Conservation (phyloP, 2,329 filamentous ascomycete species). For the Aureobasidium sp. region DNA sequence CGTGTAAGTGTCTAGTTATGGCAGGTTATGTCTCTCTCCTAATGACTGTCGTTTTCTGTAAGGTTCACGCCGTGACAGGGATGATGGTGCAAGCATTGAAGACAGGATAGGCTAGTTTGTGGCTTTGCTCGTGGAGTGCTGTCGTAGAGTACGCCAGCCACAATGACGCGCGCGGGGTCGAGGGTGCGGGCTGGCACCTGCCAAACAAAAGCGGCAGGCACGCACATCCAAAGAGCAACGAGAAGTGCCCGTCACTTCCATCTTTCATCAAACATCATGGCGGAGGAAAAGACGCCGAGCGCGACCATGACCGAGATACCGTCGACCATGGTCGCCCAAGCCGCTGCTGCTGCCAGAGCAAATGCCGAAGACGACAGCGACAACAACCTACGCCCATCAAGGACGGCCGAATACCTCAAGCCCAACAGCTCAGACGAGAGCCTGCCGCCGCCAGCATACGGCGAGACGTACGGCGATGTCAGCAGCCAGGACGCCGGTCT, state of each 20-base stretch:
- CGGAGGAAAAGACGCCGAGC: conserved; percentile 8
- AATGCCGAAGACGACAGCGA: conserved; percentile 11
- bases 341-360: conserved; percentile 10
- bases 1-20: background rate
- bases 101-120: background rate
- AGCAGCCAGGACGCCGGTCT: conserved; percentile 30
- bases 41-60: background rate
- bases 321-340: conserved; percentile 12
- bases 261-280: background rate
- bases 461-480: conserved; percentile 30
- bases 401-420: background rate
- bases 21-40: background rate
- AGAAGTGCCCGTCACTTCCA: background rate
- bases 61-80: too few species aligned
- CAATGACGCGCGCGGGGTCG: background rate
- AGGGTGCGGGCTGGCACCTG: background rate
- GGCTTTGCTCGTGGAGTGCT: background rate
- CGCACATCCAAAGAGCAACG: background rate
- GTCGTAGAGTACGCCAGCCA: background rate
- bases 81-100: too few species aligned
- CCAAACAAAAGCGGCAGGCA: background rate
- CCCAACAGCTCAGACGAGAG: background rate
- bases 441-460: conserved; percentile 32
- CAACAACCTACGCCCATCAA: background rate
- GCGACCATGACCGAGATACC: conserved; percentile 5